A percentile compares a stretch with the other conserved stretches of the same genome.
phyloP scores from a whole-genome alignment of 2,329 filamentous ascomycete genomes.

The Neonectria neomacrospora region DNA sequence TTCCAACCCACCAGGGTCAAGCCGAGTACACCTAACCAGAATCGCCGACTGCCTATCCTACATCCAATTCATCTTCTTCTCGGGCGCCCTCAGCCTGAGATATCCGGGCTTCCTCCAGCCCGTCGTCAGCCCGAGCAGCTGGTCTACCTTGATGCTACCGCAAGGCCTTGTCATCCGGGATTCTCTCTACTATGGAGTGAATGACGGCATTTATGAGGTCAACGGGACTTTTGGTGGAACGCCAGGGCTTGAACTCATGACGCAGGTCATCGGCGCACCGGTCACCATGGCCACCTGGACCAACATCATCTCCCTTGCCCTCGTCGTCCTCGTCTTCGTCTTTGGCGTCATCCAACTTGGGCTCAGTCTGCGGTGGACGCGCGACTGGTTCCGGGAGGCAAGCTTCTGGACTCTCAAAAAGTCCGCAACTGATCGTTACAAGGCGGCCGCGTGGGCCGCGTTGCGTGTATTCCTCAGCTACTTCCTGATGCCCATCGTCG shows the following conservation, averaged over 20 bases:
- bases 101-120: conserved; percentile 82
- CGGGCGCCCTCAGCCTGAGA: conserved; percentile 74
- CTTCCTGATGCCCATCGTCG: conserved; percentile 77
- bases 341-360: conserved; percentile 64
- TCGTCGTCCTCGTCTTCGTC: conserved; percentile 67
- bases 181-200: conserved; percentile 42
- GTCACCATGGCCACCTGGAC: conserved; percentile 72
- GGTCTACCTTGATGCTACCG: conserved; percentile 74
- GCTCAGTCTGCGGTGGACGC: conserved; percentile 51
- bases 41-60: conserved; percentile 74
- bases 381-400: conserved; percentile 20
- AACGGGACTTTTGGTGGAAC: conserved; percentile 70
- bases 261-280: conserved; percentile 74
- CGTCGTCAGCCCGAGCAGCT: conserved; percentile 72
- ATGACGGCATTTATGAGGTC: conserved; percentile 71
- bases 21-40: conserved; percentile 34
- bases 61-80: conserved; percentile 78
- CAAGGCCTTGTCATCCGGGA: conserved; percentile 42
- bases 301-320: conserved; percentile 73
- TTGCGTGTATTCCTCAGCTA: conserved; percentile 73
- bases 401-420: conserved; percentile 29
- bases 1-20: neutral
- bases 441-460: conserved; percentile 39
- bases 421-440: conserved; percentile 50
- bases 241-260: conserved; percentile 71